Base-by-base conservation (phyloP, 108 stramenopile species). In the Discostella stelligeroides region DNA sequence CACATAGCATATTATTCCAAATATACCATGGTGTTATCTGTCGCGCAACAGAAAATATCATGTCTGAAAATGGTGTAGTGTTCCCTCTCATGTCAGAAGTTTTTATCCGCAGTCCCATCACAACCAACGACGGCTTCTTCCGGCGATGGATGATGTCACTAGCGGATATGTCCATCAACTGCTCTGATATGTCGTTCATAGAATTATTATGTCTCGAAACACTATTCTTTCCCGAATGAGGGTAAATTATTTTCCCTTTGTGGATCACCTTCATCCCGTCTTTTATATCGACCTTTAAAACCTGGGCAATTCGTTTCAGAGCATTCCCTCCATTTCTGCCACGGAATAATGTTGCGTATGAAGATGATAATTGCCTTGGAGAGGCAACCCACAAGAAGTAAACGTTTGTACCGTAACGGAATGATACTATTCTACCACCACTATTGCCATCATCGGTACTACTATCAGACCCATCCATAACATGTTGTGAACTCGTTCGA, bases 61-160 rank as follows among this genome's bases (percentile, higher is more conserved):
- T 0, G 20, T 30, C 24, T 0, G 13, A 28, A 1, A 18, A 42
- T n/a, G n/a, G n/a, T n/a, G n/a, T n/a, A n/a, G 29, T 39, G 42
- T 42, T 1, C 21, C 15, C 20, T 21, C 47, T 42, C n/a, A 39
- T 49, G 47, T 50, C 38, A 27, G 14, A 28, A 23, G 61, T 12
- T 50, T 42, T 27, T 42, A 63, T n/a, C 25, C 77, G 63, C 46
- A 66, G 39, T 48, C 77, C 77, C 65, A 71, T 78, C 11, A 78
- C 66, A 37, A 71, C 59, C 59, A 78, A 59, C 15, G 77, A 78
- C 7, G 77, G 77, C 11, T 78, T 78, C 55, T 78, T 78, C 2
- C 77, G 63, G 17, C 46, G 51, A 24, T 66, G 56, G 29, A 68
- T 51, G 27, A 78, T 25, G 50, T 78, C 77, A 17, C 56, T 13